phyloP scores from a whole-genome alignment of 208 protist species.

The Trypanosomatidae sp. region DNA sequence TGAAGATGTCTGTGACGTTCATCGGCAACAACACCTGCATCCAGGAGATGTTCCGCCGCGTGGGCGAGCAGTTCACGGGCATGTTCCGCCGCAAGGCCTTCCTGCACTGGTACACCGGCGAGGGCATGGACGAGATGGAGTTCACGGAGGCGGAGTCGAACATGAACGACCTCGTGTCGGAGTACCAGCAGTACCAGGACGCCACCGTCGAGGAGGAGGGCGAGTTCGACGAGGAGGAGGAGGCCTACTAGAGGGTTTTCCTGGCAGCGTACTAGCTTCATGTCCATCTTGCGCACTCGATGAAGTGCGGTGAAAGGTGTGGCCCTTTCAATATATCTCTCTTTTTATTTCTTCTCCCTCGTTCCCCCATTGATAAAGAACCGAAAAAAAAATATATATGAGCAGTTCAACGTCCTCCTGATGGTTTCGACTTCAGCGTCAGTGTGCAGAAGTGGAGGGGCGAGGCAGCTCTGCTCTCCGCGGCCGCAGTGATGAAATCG shows the following conservation, averaged over 20 bases:
- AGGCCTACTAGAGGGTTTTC: slow-evolving; percentile 41
- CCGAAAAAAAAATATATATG: too few species aligned
- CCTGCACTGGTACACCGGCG: slow-evolving; percentile 99
- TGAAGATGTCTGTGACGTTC: slow-evolving; percentile 94
- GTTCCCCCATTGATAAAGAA: too few species aligned
- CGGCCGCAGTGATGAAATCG: too few species aligned
- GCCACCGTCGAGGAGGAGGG: slow-evolving; percentile 89
- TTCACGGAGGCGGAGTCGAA: slow-evolving; percentile 94
- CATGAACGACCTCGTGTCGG: slow-evolving; percentile 92
- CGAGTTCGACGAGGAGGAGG: slow-evolving; percentile 59
- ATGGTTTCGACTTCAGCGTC: too few species aligned
- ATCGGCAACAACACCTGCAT: slow-evolving; percentile 96
- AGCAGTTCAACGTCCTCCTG: too few species aligned
- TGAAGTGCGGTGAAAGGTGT: too few species aligned
- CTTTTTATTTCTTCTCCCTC: too few species aligned
- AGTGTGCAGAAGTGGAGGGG: too few species aligned
- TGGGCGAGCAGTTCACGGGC: slow-evolving; percentile 96
- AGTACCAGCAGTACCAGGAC: slow-evolving; percentile 96
- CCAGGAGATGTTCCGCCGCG: slow-evolving; percentile 93
- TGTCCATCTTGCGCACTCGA: too few species aligned
- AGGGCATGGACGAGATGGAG: slow-evolving; percentile 92
- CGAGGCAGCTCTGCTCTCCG: too few species aligned
- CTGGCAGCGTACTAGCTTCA: too few species aligned
- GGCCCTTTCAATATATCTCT: slow-evolving; percentile 24
- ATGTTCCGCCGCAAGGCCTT: slow-evolving; percentile 99